A percentile compares a stretch with the other conserved stretches of the same genome.
Conservation (phyloP, 768 basidiomycete genomes). For the Rhizopogon rudus region DNA sequence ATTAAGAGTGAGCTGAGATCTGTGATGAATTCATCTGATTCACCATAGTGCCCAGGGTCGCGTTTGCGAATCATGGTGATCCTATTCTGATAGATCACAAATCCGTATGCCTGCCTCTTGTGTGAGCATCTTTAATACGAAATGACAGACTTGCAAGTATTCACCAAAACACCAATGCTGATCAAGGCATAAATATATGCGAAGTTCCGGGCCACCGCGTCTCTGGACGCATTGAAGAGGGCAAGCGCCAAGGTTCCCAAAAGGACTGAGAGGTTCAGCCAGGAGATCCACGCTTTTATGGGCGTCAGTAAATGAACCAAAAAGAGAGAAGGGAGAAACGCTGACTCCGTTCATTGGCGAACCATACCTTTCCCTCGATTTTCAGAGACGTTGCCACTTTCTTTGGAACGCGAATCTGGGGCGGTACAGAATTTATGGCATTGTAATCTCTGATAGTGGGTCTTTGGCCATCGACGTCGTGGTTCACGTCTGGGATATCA, state of each 20-base stretch:
- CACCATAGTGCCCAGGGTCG: conserved; percentile 88
- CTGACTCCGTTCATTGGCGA: conserved; percentile 91
- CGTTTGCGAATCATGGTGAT: conserved; percentile 88
- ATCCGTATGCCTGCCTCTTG: conserved; percentile 69
- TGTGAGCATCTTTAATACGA: background rate
- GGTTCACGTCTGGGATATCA: conserved; percentile 59
- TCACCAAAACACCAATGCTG: conserved; percentile 64
- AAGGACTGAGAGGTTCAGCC: conserved; percentile 82
- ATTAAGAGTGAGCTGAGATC: background rate
- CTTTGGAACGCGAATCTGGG: conserved; percentile 70
- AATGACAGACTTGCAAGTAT: background rate
- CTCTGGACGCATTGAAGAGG: conserved; percentile 79
- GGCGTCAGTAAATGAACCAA: conserved; percentile 2
- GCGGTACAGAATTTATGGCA: conserved; percentile 60
- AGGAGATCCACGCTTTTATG: conserved; percentile 80
- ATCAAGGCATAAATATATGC: conserved; percentile 81
- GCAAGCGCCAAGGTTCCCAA: conserved; percentile 83
- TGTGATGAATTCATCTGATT: conserved; percentile 12
- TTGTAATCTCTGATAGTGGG: conserved; percentile 71
- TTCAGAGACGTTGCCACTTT: conserved; percentile 78
- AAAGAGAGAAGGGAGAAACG: conserved; percentile 1
- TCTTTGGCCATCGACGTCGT: conserved; percentile 44
- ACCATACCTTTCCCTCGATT: conserved; percentile 96
- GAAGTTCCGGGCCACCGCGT: conserved; percentile 62
- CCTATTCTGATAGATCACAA: conserved; percentile 78